These are phyloP conservation scores for Auricularia cornea DNA, from an alignment of 768 basidiomycete species.

Conservation along the genomic window DNA sequence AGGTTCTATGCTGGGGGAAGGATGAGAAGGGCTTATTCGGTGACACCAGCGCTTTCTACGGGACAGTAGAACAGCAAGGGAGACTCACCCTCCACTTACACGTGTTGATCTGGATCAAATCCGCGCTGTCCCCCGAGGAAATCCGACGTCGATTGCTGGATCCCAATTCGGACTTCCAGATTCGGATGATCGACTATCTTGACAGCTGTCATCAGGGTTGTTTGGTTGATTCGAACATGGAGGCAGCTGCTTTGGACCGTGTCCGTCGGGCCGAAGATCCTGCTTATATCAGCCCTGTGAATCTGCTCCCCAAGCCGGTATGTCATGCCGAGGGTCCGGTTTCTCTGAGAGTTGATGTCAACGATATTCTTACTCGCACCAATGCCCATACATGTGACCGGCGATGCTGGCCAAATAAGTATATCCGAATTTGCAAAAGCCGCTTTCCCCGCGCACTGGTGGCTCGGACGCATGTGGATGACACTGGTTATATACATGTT, in stretches of 20 bases:
- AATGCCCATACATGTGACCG: constrained; percentile 24
- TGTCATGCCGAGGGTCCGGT: too few relatives aligned
- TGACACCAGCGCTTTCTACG: constrained; percentile 25
- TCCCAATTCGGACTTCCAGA: constrained; percentile 32
- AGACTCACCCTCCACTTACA: constrained; percentile 31
- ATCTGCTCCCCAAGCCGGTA: too few relatives aligned
- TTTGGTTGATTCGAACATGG: constrained; percentile 17
- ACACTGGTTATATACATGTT: constrained; percentile 19
- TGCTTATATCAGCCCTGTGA: too few relatives aligned
- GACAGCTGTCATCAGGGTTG: constrained; percentile 25
- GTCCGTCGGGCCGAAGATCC: background rate
- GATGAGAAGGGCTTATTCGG: constrained; percentile 23
- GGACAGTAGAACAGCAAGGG: constrained; percentile 34
- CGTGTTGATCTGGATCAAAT: constrained; percentile 27
- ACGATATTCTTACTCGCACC: constrained; percentile 22
- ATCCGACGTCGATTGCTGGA: constrained; percentile 30
- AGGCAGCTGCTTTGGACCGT: constrained; percentile 10
- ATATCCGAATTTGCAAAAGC: constrained; percentile 23
- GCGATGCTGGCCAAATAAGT: constrained; percentile 22
- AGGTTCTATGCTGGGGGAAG: background rate
- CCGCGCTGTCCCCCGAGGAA: background rate
- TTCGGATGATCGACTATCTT: constrained; percentile 26
- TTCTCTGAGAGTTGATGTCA: constrained; percentile 13
- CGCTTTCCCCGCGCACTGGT: constrained; percentile 27
- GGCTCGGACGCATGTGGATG: constrained; percentile 22